Percentiles rank a stretch among this genome's conserved stretches.
Evolutionary conservation across 106 monocot species (phyloP).

Genomic region (Allium fistulosum): DNA sequence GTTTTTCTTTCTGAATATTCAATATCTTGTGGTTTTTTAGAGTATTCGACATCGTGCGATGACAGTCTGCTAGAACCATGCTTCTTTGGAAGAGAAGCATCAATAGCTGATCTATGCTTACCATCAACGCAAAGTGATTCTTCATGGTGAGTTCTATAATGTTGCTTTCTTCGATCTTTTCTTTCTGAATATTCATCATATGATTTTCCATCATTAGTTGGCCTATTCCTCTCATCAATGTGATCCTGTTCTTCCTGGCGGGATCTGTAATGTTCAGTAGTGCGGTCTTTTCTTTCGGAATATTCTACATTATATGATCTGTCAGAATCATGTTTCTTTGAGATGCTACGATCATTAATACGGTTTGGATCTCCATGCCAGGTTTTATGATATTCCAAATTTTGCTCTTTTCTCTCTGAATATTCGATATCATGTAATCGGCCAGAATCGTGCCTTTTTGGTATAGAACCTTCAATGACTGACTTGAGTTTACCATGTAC

Average conservation of each 20-base stretch:
- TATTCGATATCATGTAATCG: conserved; percentile 24
- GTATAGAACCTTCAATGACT: conserved; percentile 17
- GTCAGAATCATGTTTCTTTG: conserved; percentile 40
- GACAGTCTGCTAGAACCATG: conserved; percentile 24
- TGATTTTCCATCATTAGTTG: neutral
- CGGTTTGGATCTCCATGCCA: conserved; percentile 33
- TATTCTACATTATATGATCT: conserved; percentile 25
- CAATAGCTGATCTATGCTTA: conserved; percentile 25
- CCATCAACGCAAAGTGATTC: conserved; percentile 6
- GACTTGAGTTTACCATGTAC: conserved; percentile 29
- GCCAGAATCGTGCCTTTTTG: conserved; percentile 40
- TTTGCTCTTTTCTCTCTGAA: conserved; percentile 35
- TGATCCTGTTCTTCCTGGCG: conserved; percentile 24
- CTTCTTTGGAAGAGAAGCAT: conserved; percentile 26
- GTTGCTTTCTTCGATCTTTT: conserved; percentile 2
- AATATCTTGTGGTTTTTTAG: neutral
- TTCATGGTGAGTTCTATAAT: conserved; percentile 8
- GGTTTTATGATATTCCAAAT: conserved; percentile 22
- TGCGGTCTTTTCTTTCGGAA: conserved; percentile 32
- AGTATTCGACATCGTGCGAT: conserved; percentile 16
- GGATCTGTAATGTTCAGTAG: conserved; percentile 22
- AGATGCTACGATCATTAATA: conserved; percentile 52
- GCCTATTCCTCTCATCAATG: conserved; percentile 16
- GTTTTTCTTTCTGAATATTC: conserved; percentile 37
- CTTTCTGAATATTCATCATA: neutral